Conservation (phyloP, 148 eudicot genomes). For the Amaranthus hypochondriacus region DNA sequence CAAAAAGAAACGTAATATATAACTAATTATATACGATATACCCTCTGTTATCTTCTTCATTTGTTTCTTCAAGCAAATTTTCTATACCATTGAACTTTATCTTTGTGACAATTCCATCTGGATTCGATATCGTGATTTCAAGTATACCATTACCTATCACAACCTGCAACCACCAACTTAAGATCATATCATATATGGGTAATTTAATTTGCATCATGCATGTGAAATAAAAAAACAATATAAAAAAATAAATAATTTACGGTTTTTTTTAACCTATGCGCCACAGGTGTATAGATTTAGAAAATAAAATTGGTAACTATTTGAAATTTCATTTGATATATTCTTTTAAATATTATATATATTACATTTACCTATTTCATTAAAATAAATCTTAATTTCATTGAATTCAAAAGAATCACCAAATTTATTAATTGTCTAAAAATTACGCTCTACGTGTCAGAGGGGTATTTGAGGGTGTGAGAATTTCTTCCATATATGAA, state of each 20-base stretch:
- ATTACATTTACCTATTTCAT: too few relatives aligned
- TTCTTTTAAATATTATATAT: too few relatives aligned
- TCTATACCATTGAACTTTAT: constrained; percentile 60
- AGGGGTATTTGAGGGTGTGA: too few relatives aligned
- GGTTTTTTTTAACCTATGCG: background rate
- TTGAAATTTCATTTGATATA: too few relatives aligned
- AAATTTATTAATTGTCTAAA: too few relatives aligned
- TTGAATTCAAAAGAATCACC: too few relatives aligned
- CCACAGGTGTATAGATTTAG: too few relatives aligned
- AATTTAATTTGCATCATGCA: background rate
- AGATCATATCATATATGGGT: background rate
- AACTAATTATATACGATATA: constrained; percentile 6
- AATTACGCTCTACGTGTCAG: too few relatives aligned
- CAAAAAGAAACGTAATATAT: too few relatives aligned
- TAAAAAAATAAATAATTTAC: background rate
- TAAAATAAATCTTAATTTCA: too few relatives aligned
- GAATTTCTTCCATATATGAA: too few relatives aligned
- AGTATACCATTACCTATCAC: constrained; percentile 71
- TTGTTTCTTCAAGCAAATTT: constrained; percentile 69
- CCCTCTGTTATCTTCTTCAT: constrained; percentile 70
- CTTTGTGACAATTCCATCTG: constrained; percentile 70
- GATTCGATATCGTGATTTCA: constrained; percentile 73
- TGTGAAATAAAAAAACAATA: background rate
- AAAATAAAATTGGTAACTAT: too few relatives aligned
- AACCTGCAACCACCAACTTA: constrained; percentile 50